Base-by-base conservation (phyloP, 2,329 filamentous ascomycete species). In the Pezicula radicicola region DNA sequence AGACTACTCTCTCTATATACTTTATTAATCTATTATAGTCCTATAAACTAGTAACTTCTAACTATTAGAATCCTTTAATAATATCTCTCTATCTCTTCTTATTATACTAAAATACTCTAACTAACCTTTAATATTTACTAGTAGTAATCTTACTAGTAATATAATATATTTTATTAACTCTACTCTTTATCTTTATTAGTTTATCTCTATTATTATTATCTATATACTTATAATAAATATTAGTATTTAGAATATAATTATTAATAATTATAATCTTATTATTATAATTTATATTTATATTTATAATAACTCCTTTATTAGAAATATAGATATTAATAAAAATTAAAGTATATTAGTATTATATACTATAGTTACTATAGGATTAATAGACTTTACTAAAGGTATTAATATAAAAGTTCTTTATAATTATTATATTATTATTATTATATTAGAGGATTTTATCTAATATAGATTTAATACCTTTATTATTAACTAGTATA, bases 281-380 rank as follows among this genome's bases (percentile, higher is more conserved):
- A 43, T 72, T 73, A 58, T 74, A 77, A 71, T 77, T 78, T 55
- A 68, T 70, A 68, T 77, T 78, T 64, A 78, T 76, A 48, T 75
- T 75, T 50, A 70, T 74, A 28, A 79, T 68, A 16, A 71, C 69
- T 41, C 68, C 64, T 50, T 75, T 75, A 48, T 70, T 66, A 44
- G 66, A 63, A 55, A 70, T 69, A 41, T 67, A 66, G 54, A 74
- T 67, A 60, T 72, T 72, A 61, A 72, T 65, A 48, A 78, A 66
- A 53, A 68, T n/a, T n/a, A n/a, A n/a, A n/a, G n/a, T n/a, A n/a
- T n/a, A n/a, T n/a, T n/a, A n/a, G n/a, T n/a, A n/a, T 48, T 70
- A 68, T 35, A 53, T 66, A 12, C 65, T 66, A 64, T 74, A 78
- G 68, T 78, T 77, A 33, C 75, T 75, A 60, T 75, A 79, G 56